These are phyloP conservation scores for Cajanus cajan DNA, from an alignment of 306 rosid genomes.

Conservation along the genomic window DNA sequence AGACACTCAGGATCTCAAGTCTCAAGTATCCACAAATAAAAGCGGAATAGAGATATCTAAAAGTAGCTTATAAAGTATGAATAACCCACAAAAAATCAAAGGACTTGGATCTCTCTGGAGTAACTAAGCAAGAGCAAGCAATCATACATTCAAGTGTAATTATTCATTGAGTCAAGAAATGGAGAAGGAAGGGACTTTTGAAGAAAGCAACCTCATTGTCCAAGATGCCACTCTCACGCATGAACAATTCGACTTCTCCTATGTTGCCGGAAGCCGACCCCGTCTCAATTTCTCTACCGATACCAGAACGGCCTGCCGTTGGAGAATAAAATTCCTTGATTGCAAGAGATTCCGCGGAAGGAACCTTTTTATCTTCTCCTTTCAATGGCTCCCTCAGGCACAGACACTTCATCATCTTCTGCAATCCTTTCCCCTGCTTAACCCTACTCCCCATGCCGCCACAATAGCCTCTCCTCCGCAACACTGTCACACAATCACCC, in stretches of 20 bases:
- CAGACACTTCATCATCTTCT: constrained; percentile 66
- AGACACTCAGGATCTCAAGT: background rate
- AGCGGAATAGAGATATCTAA: background rate
- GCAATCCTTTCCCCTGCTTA: constrained; percentile 38
- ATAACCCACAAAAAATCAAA: background rate
- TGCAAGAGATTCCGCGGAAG: constrained; percentile 53
- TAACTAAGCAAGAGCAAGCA: background rate
- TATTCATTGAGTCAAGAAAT: background rate
- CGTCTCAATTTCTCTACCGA: constrained; percentile 38
- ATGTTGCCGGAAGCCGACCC: constrained; percentile 59
- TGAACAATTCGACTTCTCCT: constrained; percentile 79
- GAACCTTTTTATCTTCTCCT: constrained; percentile 44
- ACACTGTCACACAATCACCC: constrained; percentile 27
- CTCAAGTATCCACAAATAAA: constrained; percentile 24
- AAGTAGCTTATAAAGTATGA: constrained; percentile 3
- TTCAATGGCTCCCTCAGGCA: constrained; percentile 58
- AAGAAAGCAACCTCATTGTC: constrained; percentile 73
- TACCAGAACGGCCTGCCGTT: constrained; percentile 36
- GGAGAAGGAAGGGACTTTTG: background rate
- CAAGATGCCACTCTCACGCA: constrained; percentile 77
- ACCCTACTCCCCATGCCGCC: constrained; percentile 56
- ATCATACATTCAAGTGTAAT: background rate
- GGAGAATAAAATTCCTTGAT: constrained; percentile 46
- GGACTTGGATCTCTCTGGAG: background rate
- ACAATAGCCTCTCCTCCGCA: constrained; percentile 44